Evolutionary conservation across 179 eudicot species (phyloP), one percentile per base, ranked within the genome.

Genomic region (Beta macrorhiza): DNA sequence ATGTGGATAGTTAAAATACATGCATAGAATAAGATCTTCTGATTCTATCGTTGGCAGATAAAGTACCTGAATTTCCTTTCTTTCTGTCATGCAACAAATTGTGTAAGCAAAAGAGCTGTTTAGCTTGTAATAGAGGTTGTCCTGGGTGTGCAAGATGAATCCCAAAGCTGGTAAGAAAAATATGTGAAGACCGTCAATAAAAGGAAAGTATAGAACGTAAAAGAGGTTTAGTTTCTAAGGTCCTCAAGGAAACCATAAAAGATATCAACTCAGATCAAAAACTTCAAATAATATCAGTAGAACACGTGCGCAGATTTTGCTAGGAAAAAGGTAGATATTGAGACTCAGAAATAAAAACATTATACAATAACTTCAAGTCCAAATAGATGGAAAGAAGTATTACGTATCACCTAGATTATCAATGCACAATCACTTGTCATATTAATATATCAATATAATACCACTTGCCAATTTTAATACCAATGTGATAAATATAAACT

Each of bases 121-220:
- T 97, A 59, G 89, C 99, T 89, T 82, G 90, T 78, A 97, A 82
- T 78, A 97, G 91, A 78, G 97, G 97, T 71, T 97, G 99, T 58
- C 87, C 84, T 53, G 98, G 97, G 88, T 91, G 82, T 53, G 64
- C 79, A 62, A 94, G 90, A 67, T 86, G 84, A 84, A 89, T 85
- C 63, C 69, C 76, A 83, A 82, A 88, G 88, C 99, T 97, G 88
- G 55, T 78, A 16, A 69, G 57, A 49, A 63, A n/a, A 47, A 62
- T 1, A 17, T 52, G 44, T 56, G 29, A 81, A 67, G 12, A 68
- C 49, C 78, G 62, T 75, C 45, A 79, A 67, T 37, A 37, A 37
- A 37, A 37, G 42, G 42, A 73, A 61, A 58, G 57, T 51, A 22
- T 19, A 56, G 20, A 11, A 58, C 78, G 74, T 12, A 52, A 72